Percentiles rank a stretch among this genome's conserved stretches.
phyloP scores from a whole-genome alignment of 352 stramenopile genomes.

The Globisporangium orthogonon region DNA sequence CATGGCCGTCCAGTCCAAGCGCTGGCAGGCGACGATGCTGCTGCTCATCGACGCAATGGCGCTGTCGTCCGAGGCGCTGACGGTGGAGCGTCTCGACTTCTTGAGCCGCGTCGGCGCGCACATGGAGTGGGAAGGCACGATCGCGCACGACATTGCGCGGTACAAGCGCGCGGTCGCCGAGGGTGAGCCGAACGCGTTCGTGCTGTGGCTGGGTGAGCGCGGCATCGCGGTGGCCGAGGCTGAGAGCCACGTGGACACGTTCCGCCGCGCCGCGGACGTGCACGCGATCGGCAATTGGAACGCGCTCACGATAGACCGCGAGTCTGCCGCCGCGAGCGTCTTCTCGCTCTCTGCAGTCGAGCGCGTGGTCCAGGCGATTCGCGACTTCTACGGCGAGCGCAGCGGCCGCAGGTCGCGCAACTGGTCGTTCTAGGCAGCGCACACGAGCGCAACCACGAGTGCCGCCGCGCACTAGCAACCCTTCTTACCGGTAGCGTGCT shows the following conservation, averaged over 20 bases:
- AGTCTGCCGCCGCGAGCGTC: constrained; percentile 23
- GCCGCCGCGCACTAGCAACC: not conserved
- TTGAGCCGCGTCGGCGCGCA: constrained; percentile 66
- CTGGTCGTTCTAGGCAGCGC: constrained; percentile 35
- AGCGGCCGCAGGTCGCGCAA: constrained; percentile 33
- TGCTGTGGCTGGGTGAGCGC: constrained; percentile 61
- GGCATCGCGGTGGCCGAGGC: constrained; percentile 22
- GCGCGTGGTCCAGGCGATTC: constrained; percentile 51
- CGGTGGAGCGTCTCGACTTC: constrained; percentile 48
- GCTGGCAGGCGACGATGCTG: constrained; percentile 78
- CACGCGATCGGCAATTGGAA: constrained; percentile 38
- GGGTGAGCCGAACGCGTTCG: constrained; percentile 63
- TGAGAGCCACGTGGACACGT: constrained; percentile 37
- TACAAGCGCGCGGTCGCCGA: constrained; percentile 58
- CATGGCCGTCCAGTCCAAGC: constrained; percentile 66
- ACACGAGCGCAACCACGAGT: not conserved
- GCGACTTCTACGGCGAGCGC: constrained; percentile 54
- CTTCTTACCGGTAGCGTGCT: not conserved
- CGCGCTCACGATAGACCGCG: constrained; percentile 27
- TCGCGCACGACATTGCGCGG: constrained; percentile 72
- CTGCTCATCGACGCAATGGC: constrained; percentile 71
- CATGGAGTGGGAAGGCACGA: constrained; percentile 83
- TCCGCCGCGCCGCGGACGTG: constrained; percentile 32
- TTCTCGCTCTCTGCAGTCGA: constrained; percentile 58
- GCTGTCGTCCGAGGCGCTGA: constrained; percentile 51